phyloP scores from a whole-genome alignment of 2,329 filamentous ascomycete species.

The Paecilomyces formosus region DNA sequence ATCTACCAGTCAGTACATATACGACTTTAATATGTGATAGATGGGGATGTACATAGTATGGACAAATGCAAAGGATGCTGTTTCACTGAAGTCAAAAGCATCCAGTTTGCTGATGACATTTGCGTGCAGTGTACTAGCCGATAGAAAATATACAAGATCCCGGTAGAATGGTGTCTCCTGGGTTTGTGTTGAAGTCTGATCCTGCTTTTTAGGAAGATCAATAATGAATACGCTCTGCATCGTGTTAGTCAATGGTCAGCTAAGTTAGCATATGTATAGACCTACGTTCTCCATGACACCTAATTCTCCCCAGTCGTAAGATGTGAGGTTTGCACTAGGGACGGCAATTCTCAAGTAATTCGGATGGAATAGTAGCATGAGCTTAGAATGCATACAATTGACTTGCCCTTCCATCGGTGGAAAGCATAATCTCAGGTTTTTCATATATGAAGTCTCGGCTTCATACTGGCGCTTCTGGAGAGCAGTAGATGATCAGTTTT shows the following conservation, averaged over 20 bases:
- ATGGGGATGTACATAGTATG: constrained; percentile 64
- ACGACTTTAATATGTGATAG: constrained; percentile 4
- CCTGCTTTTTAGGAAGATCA: constrained; percentile 60
- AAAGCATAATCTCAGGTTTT: constrained; percentile 63
- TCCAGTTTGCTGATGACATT: constrained; percentile 60
- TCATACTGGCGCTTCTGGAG: constrained; percentile 30
- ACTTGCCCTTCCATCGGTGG: constrained; percentile 66
- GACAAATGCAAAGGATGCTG: constrained; percentile 67
- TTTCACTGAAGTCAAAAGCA: constrained; percentile 75
- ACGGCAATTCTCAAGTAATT: constrained; percentile 70
- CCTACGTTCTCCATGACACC: constrained; percentile 71
- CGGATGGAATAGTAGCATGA: constrained; percentile 78
- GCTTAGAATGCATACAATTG: constrained; percentile 85
- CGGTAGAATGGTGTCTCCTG: constrained; percentile 53
- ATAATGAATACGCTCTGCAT: constrained; percentile 75
- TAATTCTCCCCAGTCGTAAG: constrained; percentile 83
- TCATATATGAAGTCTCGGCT: constrained; percentile 35
- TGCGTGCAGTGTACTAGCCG: constrained; percentile 57
- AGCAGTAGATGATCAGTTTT: constrained; percentile 1
- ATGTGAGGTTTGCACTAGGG: constrained; percentile 77
- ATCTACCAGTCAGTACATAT: constrained; percentile 3
- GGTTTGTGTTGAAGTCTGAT: constrained; percentile 11
- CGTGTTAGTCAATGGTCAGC: constrained; percentile 4
- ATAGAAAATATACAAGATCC: constrained; percentile 64
- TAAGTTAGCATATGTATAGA: constrained; percentile 1